Conservation (phyloP, 176 grass and related monocot genomes). For the Hsuehochloa calcarea region DNA sequence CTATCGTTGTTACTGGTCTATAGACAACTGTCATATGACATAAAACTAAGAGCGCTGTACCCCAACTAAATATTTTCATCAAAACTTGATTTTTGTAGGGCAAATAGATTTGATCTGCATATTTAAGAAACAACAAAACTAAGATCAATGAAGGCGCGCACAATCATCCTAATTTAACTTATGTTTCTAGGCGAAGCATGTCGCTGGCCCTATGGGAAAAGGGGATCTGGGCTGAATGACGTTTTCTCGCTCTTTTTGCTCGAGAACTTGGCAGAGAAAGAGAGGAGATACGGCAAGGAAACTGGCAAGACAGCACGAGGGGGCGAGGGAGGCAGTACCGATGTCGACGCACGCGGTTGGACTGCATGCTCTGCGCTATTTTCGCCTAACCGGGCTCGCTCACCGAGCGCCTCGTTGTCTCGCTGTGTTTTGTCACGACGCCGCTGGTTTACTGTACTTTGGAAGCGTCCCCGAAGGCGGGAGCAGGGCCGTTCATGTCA, state of each 20-base stretch:
- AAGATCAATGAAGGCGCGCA: too few relatives aligned
- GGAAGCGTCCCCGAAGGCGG: not conserved
- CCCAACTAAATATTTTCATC: too few relatives aligned
- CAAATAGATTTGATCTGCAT: too few relatives aligned
- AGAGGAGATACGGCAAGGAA: slow-evolving; percentile 1
- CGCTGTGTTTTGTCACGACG: not conserved
- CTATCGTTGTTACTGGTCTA: too few relatives aligned
- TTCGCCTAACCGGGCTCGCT: not conserved
- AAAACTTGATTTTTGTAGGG: too few relatives aligned
- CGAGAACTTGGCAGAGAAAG: not conserved
- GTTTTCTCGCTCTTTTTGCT: not conserved
- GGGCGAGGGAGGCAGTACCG: not conserved
- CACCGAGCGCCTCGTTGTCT: not conserved
- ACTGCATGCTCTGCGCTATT: not conserved
- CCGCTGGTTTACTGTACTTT: not conserved
- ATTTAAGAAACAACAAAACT: too few relatives aligned
- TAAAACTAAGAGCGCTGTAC: too few relatives aligned
- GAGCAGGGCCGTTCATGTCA: too few relatives aligned
- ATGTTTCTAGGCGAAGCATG: not conserved
- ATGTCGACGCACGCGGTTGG: slow-evolving; percentile 6
- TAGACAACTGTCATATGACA: too few relatives aligned
- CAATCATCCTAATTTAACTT: not conserved
- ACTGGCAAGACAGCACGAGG: not conserved
- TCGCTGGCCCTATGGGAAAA: not conserved
- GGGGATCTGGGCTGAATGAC: not conserved